phyloP scores from a whole-genome alignment of 768 basidiomycete genomes.

The Hericium alpestre region DNA sequence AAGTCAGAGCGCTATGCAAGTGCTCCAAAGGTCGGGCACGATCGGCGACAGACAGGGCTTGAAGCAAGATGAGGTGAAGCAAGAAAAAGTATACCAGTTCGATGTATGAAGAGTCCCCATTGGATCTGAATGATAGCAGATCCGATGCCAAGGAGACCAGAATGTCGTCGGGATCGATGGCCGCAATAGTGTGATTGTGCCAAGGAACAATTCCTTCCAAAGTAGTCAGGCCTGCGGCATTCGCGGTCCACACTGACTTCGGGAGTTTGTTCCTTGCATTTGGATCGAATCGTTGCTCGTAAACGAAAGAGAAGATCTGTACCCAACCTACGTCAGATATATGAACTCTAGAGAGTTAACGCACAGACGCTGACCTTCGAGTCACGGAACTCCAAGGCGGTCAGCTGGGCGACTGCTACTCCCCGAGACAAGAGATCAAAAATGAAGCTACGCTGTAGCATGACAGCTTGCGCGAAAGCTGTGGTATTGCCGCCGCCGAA shows the following conservation, averaged over 20 bases:
- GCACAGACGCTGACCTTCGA: slow-evolving; percentile 37
- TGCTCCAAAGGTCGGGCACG: slow-evolving; percentile 13
- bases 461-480: slow-evolving; percentile 20
- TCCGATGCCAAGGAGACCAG: background rate
- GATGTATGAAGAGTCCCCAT: background rate
- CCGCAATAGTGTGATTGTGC: background rate
- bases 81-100: slow-evolving; percentile 7
- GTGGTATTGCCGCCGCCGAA: slow-evolving; percentile 8
- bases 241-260: slow-evolving; percentile 11
- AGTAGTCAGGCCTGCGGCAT: slow-evolving; percentile 2
- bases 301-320: slow-evolving; percentile 54
- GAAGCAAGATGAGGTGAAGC: slow-evolving; percentile 9
- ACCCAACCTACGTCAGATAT: background rate
- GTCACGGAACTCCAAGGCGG: slow-evolving; percentile 48
- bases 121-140: background rate
- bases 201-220: slow-evolving; percentile 2
- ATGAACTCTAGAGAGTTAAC: background rate
- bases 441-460: slow-evolving; percentile 41
- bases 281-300: slow-evolving; percentile 20
- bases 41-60: slow-evolving; percentile 11
- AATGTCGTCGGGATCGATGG: background rate
- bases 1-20: slow-evolving; percentile 21
- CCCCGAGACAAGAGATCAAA: slow-evolving; percentile 38
- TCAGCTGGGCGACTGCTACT: slow-evolving; percentile 40
- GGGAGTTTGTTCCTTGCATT: slow-evolving; percentile 10